Conservation (phyloP, 768 basidiomycete genomes). For the Kwoniella dendrophila region DNA sequence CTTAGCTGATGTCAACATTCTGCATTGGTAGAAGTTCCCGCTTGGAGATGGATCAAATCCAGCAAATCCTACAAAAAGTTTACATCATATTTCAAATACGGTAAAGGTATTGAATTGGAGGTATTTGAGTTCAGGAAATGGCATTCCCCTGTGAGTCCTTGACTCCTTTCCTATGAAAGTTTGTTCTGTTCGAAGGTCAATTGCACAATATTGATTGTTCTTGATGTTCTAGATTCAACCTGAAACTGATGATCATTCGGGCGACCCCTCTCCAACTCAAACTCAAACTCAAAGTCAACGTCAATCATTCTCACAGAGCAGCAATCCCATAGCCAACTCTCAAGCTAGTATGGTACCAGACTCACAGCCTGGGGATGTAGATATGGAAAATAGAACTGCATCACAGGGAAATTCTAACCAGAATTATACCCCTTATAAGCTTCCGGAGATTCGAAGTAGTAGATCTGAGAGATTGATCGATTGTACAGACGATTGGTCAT, state of each 20-base stretch:
- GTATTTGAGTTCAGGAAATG: background rate
- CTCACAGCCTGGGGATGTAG: background rate
- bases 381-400: background rate
- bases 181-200: no score
- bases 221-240: no score
- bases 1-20: no score
- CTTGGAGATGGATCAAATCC: conserved; percentile 1
- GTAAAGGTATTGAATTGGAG: conserved; percentile 12
- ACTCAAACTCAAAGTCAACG: background rate
- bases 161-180: conserved; percentile 3
- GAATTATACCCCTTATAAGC: background rate
- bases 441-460: background rate
- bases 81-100: conserved; percentile 6
- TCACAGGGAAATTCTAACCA: background rate
- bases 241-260: background rate
- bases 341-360: background rate
- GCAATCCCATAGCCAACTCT: background rate
- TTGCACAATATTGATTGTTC: no score
- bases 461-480: background rate
- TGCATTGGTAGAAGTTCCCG: no score
- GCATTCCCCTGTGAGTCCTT: background rate
- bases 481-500: conserved; percentile 1
- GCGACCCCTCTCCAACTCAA: conserved; percentile 1
- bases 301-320: no score
- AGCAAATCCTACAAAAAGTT: conserved; percentile 1